Evolutionary conservation across 257 asterid species (phyloP).

Genomic region (Primulina huaijiensis): DNA sequence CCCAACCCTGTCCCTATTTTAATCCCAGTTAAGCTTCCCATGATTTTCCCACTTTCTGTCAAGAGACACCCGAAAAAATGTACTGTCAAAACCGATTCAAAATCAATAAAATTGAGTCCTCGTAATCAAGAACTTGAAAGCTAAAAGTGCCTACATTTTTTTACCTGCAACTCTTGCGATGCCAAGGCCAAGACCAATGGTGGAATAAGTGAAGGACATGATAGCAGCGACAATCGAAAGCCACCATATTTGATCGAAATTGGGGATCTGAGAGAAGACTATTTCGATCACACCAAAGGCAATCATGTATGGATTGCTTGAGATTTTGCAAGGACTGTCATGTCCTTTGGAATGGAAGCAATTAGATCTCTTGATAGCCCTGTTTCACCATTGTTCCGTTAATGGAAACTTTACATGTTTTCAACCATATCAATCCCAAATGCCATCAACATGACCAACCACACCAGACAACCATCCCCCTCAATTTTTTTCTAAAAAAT

Average conservation of each 20-base stretch:
- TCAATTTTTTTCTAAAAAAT: too few relatives aligned
- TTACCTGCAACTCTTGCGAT: constrained; percentile 62
- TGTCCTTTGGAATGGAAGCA: constrained; percentile 42
- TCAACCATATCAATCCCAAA: too few relatives aligned
- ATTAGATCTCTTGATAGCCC: constrained; percentile 43
- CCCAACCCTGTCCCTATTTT: background rate
- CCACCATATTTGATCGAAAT: constrained; percentile 66
- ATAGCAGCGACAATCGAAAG: constrained; percentile 70
- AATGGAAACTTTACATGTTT: too few relatives aligned
- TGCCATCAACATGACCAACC: too few relatives aligned
- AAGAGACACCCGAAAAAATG: background rate
- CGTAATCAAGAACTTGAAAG: too few relatives aligned
- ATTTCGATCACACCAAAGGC: constrained; percentile 59
- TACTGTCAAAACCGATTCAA: background rate
- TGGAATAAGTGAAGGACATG: constrained; percentile 74
- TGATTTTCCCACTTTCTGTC: constrained; percentile 5
- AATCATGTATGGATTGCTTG: constrained; percentile 43
- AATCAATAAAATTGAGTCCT: background rate
- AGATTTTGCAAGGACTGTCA: constrained; percentile 12
- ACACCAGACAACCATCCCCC: too few relatives aligned
- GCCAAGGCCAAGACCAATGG: constrained; percentile 71
- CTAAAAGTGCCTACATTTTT: background rate
- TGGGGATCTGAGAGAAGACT: constrained; percentile 72
- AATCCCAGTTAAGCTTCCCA: constrained; percentile 17
- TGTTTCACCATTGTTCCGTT: constrained; percentile 22